Base-by-base conservation (phyloP, 495 filamentous ascomycete genomes). In the Stereocaulon alpinum region DNA sequence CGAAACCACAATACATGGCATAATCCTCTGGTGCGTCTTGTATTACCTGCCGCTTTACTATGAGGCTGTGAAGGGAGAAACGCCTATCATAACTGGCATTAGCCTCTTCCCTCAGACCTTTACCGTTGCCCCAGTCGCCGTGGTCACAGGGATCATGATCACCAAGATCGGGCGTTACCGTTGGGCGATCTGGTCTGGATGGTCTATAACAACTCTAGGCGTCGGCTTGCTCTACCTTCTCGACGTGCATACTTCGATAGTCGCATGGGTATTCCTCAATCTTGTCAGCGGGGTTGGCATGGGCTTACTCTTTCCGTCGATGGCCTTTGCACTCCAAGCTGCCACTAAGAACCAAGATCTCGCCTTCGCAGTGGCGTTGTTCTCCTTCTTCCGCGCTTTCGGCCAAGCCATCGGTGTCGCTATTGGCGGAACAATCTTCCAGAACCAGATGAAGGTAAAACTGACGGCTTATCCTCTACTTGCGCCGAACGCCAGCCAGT, bases 31-130 rank as follows among this genome's bases (percentile, higher is more conserved):
- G 80, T 76, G 55, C 59, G 63, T 83, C 0, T 63, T 91, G 0
- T 85, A 87, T 63, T 85, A 80, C 55, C 69, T 85, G 34, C 77
- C 85, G 0, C 73, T 90, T 24, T 89, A 84, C 68, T 84, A 84
- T 64, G 71, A 82, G 54, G 77, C 80, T 10, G 76, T 86, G 30
- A 80, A 81, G 56, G 77, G 72, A 51, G 73, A 77, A 50, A 69
- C 73, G 0, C 73, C 80, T 0, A 79, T 81, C 6, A 60, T 82
- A 2, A 70, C 83, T 1, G 84, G 85, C 10, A 70, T 89, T 5
- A 75, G 80, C 2, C 63, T 88, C 6, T 75, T 88, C 55, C 82
- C 83, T 0, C 72, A 78, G 57, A 81, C 80, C 7, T 77, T 80
- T 27, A 75, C 77, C 14, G 69, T 80, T 9, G 70, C 77, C 0